Conservation (phyloP, 306 rosid genomes). For the Cucumis hystrix region DNA sequence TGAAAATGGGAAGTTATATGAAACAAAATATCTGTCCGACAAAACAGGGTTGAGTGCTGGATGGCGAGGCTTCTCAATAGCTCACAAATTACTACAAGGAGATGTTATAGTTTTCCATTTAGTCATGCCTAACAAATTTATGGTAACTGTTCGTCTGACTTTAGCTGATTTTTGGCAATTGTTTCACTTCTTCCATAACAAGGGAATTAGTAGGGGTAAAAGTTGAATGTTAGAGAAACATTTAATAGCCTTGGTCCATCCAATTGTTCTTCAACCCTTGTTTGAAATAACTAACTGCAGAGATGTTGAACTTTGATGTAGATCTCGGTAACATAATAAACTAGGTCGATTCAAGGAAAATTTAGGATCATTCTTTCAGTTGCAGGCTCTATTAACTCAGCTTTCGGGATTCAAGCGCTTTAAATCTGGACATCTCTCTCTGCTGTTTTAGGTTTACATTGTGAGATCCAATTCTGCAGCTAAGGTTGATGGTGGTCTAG, state of each 20-base stretch:
- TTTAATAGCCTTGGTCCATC: background rate
- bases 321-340: background rate
- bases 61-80: conserved; percentile 10
- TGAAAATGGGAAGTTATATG: conserved; percentile 12
- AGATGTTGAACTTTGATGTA: background rate
- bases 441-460: conserved; percentile 37
- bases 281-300: background rate
- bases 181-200: background rate
- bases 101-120: conserved; percentile 13
- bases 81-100: conserved; percentile 6
- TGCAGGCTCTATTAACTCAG: background rate
- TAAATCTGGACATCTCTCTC: background rate
- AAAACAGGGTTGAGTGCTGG: conserved; percentile 14
- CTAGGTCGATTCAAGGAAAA: background rate
- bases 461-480: conserved; percentile 25
- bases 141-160: conserved; percentile 5
- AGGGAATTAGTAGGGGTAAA: too few species aligned
- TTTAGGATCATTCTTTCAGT: background rate
- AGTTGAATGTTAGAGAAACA: background rate
- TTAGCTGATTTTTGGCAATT: background rate
- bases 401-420: background rate
- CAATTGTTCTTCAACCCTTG: background rate
- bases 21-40: background rate
- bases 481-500: conserved; percentile 31
- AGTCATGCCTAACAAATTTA: conserved; percentile 12